Conservation (phyloP, 495 filamentous ascomycete species). For the Parathielavia hyrcaniae region DNA sequence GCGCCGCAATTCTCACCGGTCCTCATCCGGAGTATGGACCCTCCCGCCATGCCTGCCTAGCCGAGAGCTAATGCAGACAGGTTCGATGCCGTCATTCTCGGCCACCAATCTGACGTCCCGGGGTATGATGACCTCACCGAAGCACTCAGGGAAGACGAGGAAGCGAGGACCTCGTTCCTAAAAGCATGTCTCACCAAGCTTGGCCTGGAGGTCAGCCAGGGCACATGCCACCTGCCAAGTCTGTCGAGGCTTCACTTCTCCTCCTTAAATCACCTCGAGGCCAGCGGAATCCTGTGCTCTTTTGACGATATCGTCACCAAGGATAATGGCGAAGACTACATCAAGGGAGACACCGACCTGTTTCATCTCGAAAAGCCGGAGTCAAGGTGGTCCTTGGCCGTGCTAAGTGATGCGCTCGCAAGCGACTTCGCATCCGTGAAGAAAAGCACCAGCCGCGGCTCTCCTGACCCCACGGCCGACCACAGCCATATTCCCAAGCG, state of each 20-base stretch:
- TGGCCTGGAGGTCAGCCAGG: slow-evolving; percentile 68
- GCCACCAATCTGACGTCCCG: slow-evolving; percentile 52
- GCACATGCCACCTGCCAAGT: slow-evolving; percentile 64
- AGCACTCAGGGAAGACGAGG: slow-evolving; percentile 63
- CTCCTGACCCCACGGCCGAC: slow-evolving; percentile 60
- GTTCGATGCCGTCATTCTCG: slow-evolving; percentile 76
- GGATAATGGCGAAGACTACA: slow-evolving; percentile 63
- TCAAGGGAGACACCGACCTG: slow-evolving; percentile 78
- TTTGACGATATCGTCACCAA: slow-evolving; percentile 62
- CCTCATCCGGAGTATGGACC: slow-evolving; percentile 85
- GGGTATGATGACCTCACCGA: slow-evolving; percentile 64
- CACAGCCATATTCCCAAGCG: slow-evolving; percentile 69
- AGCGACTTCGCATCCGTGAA: slow-evolving; percentile 22
- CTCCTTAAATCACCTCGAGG: slow-evolving; percentile 55
- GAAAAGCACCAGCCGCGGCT: slow-evolving; percentile 22
- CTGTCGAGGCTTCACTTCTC: slow-evolving; percentile 84
- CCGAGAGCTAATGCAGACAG: slow-evolving; percentile 38
- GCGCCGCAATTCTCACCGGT: slow-evolving; percentile 71
- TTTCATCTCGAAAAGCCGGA: slow-evolving; percentile 65
- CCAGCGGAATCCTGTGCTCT: slow-evolving; percentile 58
- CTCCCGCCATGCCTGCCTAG: neutral
- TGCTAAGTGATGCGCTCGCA: slow-evolving; percentile 34
- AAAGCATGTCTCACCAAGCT: slow-evolving; percentile 77
- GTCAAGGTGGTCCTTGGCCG: slow-evolving; percentile 53
- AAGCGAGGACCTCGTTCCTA: slow-evolving; percentile 64